These are phyloP conservation scores for Candida coquimbonensis DNA, from an alignment of 805 yeast genomes.

Conservation along the genomic window DNA sequence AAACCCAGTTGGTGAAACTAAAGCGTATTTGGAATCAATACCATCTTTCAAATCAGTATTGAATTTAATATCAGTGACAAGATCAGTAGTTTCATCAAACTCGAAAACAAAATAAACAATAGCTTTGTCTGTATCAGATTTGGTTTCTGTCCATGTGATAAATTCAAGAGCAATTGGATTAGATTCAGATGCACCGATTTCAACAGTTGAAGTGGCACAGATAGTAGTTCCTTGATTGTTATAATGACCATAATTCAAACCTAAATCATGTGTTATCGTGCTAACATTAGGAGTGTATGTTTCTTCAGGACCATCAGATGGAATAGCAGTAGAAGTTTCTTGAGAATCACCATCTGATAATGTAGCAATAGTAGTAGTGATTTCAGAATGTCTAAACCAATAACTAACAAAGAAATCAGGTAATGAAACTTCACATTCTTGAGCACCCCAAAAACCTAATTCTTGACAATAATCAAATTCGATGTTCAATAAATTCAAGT, in stretches of 20 bases:
- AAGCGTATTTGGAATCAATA: neutral
- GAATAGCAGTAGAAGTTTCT: neutral
- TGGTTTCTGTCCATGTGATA: neutral
- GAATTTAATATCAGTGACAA: neutral
- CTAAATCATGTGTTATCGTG: neutral
- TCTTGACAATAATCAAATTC: neutral
- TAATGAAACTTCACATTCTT: neutral
- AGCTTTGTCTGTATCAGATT: neutral
- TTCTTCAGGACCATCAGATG: neutral
- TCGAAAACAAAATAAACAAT: neutral
- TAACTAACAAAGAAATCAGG: neutral
- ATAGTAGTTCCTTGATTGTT: neutral
- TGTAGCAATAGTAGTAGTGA: neutral
- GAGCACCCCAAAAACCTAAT: neutral
- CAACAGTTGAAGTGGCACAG: neutral
- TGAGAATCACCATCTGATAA: too few relatives aligned
- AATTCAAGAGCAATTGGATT: neutral
- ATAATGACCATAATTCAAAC: neutral
- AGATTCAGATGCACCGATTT: neutral
- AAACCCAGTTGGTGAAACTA: neutral
- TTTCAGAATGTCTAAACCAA: neutral
- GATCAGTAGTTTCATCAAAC: neutral
- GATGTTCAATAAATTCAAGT: neutral
- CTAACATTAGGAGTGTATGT: neutral
- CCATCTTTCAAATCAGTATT: neutral